These are phyloP conservation scores for Carex pumila DNA, from an alignment of 176 grass and related monocot genomes.

Conservation along the genomic window DNA sequence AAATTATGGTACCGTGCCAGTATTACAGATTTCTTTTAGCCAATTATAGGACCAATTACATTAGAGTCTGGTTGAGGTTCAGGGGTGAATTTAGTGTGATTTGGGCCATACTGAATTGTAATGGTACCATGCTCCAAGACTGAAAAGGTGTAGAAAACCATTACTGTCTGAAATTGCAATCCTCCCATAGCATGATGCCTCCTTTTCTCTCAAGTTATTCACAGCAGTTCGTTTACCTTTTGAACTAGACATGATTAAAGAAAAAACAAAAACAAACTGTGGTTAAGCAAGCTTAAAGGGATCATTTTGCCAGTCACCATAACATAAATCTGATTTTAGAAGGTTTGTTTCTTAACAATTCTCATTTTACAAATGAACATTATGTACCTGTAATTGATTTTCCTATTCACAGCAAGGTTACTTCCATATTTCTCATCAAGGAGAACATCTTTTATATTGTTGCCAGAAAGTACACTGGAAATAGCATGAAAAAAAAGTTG, in stretches of 20 bases:
- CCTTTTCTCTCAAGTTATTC: neutral
- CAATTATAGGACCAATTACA: neutral
- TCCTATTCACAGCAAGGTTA: neutral
- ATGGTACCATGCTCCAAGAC: neutral
- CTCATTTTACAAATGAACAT: neutral
- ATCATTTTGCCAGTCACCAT: too few relatives aligned
- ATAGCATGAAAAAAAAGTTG: neutral
- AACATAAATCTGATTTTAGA: neutral
- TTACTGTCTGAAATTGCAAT: constrained; percentile 18
- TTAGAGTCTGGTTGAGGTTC: neutral
- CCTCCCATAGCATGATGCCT: neutral
- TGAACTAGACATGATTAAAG: neutral
- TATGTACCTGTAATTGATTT: constrained; percentile 10
- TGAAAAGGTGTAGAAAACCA: neutral
- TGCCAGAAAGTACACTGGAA: constrained; percentile 9
- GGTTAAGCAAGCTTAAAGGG: neutral
- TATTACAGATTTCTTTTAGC: neutral
- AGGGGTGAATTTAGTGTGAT: neutral
- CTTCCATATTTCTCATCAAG: neutral
- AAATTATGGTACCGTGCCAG: neutral
- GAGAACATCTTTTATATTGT: neutral
- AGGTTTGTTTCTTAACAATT: neutral
- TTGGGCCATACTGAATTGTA: neutral
- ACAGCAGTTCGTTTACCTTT: neutral
- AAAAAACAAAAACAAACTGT: neutral